Conservation (phyloP, 371 early-diverging fungal genomes). For the Mucor saturninus region DNA sequence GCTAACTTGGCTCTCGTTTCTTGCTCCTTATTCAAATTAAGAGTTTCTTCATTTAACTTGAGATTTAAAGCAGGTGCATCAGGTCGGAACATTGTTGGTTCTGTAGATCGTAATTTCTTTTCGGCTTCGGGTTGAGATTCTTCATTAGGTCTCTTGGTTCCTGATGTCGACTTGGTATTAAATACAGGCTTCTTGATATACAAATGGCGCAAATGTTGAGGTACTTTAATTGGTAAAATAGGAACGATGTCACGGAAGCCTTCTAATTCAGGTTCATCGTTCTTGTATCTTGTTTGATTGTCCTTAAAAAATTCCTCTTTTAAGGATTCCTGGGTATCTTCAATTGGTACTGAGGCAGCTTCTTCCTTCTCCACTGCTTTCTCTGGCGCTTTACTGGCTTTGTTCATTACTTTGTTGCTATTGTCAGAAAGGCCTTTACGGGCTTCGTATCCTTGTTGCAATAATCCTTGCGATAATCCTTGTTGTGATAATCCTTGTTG, state of each 20-base stretch:
- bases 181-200: slow-evolving; percentile 2
- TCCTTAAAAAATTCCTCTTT: slow-evolving; percentile 35
- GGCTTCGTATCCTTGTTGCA: not conserved
- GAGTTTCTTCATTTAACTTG: slow-evolving; percentile 8
- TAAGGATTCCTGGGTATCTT: slow-evolving; percentile 25
- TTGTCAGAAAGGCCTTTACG: slow-evolving; percentile 25
- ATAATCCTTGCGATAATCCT: no score
- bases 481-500: no score
- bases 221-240: slow-evolving; percentile 42
- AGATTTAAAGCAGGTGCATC: slow-evolving; percentile 16
- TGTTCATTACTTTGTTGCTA: slow-evolving; percentile 16
- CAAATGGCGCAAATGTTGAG: slow-evolving; percentile 12
- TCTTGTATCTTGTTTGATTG: slow-evolving; percentile 29
- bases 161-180: not conserved
- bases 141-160: not conserved
- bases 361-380: not conserved
- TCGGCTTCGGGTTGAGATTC: not conserved
- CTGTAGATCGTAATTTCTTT: not conserved
- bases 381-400: slow-evolving; percentile 8
- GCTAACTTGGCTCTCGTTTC: slow-evolving; percentile 26
- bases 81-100: not conserved
- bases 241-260: slow-evolving; percentile 25
- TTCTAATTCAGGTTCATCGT: slow-evolving; percentile 17
- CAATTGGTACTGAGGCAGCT: not conserved
- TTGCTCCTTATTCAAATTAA: slow-evolving; percentile 23